Evolutionary conservation across 2,329 filamentous ascomycete species (phyloP), one percentile per base, ranked within the genome.

Genomic region (Cordyceps pruinosa): DNA sequence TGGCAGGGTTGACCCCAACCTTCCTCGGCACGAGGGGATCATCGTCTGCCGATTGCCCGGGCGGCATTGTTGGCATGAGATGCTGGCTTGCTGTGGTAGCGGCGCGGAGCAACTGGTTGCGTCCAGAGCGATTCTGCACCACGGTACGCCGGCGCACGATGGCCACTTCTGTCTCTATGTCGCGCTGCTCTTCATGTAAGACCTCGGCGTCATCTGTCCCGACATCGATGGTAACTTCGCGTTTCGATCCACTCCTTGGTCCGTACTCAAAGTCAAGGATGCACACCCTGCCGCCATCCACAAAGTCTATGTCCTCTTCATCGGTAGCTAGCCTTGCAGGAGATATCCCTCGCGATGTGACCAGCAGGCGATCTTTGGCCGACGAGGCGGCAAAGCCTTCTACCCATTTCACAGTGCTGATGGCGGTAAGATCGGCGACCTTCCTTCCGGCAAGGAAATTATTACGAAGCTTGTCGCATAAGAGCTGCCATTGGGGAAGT

Each of bases 141-240:
- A 88, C 85, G 3, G 89, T 92, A 61, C 89, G 79, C 61, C 88
- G 80, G 62, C 89, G 81, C 51, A 90, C 87, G 63, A 93, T 84
- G 61, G 89, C 89, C 21, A 94, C 88, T 68, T 92, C 89, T 1
- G 85, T 83, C 57, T 87, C 89, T 58, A 93, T 76, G 63, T 90
- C 88, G 23, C 87, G 83, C 61, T 82, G 80, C 64, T 89, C 87
- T 66, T 93, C 89, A 63, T 86, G 83, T 19, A 94, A 73, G 0
- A 84, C 73, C 66, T 90, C 88, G 1, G 88, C 83, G 48, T 85
- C 77, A 25, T 80, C 80, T 32, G 85, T 84, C 12, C 89, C 89
- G 26, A 93, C 83, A 66, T 93, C 89, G 53, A 94, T 86, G 1
- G 79, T 85, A 42, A 89, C 71, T 59, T 87, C 81, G 1, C 70